Evolutionary conservation across 1,139 yeast genomes (phyloP), one percentile per base, ranked within the genome.

Genomic region (Suhomyces atakaporum): DNA sequence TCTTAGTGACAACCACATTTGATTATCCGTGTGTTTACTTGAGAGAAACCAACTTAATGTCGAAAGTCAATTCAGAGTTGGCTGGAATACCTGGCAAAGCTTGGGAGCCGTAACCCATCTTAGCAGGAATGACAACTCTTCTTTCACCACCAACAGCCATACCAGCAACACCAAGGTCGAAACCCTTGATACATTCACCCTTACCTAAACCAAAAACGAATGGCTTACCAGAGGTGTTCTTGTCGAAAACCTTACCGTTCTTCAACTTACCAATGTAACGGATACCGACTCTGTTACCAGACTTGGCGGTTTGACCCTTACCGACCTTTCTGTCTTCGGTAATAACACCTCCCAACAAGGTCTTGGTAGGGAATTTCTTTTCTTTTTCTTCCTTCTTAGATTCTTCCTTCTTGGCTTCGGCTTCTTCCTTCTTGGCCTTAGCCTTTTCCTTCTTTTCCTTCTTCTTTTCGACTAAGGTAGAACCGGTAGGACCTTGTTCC

Each of bases 131-230:
- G 46, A 88, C 77, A 49, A 94, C 89, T 74, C 98, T 84, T 77
- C 99, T 89, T 77, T 94, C 98, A 60, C 98, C 98, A 55, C 96
- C 96, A 60, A 88, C 95, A 44, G 95, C 81, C 97, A 94, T 90
- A 63, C 98, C 98, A 40, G 90, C 88, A 54, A 92, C 95, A 75
- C 98, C 98, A 56, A 90, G 77, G 63, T 92, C 99, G 84, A 96
- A 92, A 47, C 97, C 98, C 68, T 87, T 88, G 74, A 94, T 94
- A 58, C 95, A 96, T 70, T 94, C 97, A 60, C 98, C 98, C 65
- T 85, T 87, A 56, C 98, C 98, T 53, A 92, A 79, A 49, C 79
- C 80, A 69, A 92, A 94, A 47, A 72, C 68, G 65, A 94, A 92
- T 57, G 99, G 98, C 74, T 88, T 90, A 54, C 99, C 99, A 49